A percentile compares a stretch with the other conserved stretches of the same genome.
Evolutionary conservation across 495 filamentous ascomycete species (phyloP).

Genomic region (Aspergillus bertholletiae): DNA sequence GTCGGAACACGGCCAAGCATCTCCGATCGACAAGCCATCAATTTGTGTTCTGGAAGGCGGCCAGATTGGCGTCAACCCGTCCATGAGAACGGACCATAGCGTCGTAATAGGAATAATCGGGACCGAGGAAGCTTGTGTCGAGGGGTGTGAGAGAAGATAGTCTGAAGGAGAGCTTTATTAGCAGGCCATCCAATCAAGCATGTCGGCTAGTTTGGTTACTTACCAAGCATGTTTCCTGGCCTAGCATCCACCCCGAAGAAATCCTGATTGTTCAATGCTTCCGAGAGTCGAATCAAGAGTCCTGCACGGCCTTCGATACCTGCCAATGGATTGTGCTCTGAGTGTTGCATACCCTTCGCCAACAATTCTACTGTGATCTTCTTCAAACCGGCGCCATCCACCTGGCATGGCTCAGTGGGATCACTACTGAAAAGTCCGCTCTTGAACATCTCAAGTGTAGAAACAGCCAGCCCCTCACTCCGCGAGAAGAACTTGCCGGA

Average conservation of each 20-base stretch:
- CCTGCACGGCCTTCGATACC: conserved; percentile 84
- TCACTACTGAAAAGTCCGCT: conserved; percentile 88
- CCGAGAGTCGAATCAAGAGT: conserved; percentile 70
- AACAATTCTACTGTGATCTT: conserved; percentile 71
- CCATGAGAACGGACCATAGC: conserved; percentile 85
- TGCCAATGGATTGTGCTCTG: conserved; percentile 74
- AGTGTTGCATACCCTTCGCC: conserved; percentile 79
- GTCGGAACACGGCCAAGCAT: conserved; percentile 87
- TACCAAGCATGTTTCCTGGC: conserved; percentile 95
- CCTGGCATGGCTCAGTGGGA: conserved; percentile 74
- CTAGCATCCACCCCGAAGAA: conserved; percentile 82
- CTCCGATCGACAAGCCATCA: conserved; percentile 83
- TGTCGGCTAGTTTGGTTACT: conserved; percentile 12
- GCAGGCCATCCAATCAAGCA: neutral
- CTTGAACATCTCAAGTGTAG: conserved; percentile 98
- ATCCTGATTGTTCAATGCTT: conserved; percentile 75
- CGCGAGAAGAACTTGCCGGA: conserved; percentile 80
- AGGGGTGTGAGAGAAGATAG: conserved; percentile 86
- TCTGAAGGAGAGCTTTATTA: conserved; percentile 47
- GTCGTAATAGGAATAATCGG: conserved; percentile 89
- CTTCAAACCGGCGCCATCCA: conserved; percentile 78
- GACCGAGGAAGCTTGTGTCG: conserved; percentile 79
- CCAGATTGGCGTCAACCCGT: conserved; percentile 85
- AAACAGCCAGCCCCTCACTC: conserved; percentile 90
- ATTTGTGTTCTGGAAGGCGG: conserved; percentile 83